phyloP scores from a whole-genome alignment of 2,329 filamentous ascomycete species.

The Pseudonectria foliicola region DNA sequence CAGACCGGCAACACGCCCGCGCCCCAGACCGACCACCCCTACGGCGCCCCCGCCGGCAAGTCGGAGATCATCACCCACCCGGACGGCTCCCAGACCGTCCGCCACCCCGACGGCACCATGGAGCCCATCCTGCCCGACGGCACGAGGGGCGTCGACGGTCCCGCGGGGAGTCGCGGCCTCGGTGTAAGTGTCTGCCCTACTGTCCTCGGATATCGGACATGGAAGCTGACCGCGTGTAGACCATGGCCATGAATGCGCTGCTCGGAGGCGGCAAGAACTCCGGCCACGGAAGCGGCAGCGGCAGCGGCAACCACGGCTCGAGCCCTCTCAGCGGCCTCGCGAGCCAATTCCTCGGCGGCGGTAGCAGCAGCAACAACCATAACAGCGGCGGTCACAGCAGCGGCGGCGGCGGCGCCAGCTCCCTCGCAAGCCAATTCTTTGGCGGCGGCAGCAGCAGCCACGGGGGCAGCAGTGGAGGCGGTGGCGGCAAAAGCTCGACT shows the following conservation, averaged over 20 bases:
- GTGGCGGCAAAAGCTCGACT: constrained; percentile 34
- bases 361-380: constrained; percentile 24
- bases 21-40: constrained; percentile 52
- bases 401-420: constrained; percentile 28
- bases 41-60: constrained; percentile 45
- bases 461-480: constrained; percentile 22
- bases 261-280: constrained; percentile 40
- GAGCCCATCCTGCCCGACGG: constrained; percentile 51
- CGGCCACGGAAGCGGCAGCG: constrained; percentile 20
- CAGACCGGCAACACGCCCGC: constrained; percentile 54
- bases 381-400: constrained; percentile 33
- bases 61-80: constrained; percentile 54
- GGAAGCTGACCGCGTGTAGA: constrained; percentile 30
- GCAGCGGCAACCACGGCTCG: constrained; percentile 28
- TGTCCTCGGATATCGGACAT: not conserved
- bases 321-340: constrained; percentile 37
- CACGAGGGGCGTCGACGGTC: constrained; percentile 43
- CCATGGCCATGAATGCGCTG: constrained; percentile 54
- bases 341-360: constrained; percentile 36
- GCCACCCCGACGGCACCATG: constrained; percentile 53
- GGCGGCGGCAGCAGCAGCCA: constrained; percentile 24
- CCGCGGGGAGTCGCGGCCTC: constrained; percentile 53
- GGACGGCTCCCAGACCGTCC: constrained; percentile 55
- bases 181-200: constrained; percentile 45
- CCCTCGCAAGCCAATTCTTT: constrained; percentile 41